Evolutionary conservation across 495 filamentous ascomycete species (phyloP), one percentile per base, ranked within the genome.

Genomic region (Trichoderma reesei): DNA sequence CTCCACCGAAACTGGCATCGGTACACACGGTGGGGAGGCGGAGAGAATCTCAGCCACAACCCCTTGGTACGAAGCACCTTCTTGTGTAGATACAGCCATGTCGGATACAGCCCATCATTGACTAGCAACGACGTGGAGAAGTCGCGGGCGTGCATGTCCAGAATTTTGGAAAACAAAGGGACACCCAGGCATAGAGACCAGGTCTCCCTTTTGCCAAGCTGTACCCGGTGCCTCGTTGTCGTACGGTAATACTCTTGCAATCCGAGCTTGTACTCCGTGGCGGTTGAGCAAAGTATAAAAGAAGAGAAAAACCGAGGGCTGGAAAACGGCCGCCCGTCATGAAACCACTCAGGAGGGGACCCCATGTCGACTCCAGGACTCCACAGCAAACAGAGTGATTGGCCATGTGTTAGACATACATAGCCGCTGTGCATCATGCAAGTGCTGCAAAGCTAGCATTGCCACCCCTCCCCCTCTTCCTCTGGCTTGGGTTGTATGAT

Each of bases 361-460:
- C 20, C 51, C 51, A 13, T 56, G 51, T 54, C 51, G 5, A 56
- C 3, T 56, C 18, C 7, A 8, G 34, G 51, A 11, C 51, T 56
- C 51, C 51, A 56, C 51, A 33, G 9, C 14, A 56, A 56, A n/a
- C 51, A 56, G 7, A 34, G 16, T 73, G 68, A 72, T 74, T 72
- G 72, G 72, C 36, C 63, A 68, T 65, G 69, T 69, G 67, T 72
- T 68, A 71, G 71, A 72, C 72, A 68, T 73, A 71, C 72, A 74
- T 74, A 74, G 71, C 72, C 72, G 72, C 71, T 71, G 71, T 74
- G 72, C 72, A 70, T 65, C 67, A 72, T 73, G 71, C 72, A 73
- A 73, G 72, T 73, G 70, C 67, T 71, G 41, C 20, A 31, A 69
- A 70, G 69, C 71, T 68, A 71, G 69, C 65, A 67, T 63, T 65